A percentile compares a stretch with the other conserved stretches of the same genome.
Conservation (phyloP, 257 asterid genomes). For the Rubia yunnanensis region DNA sequence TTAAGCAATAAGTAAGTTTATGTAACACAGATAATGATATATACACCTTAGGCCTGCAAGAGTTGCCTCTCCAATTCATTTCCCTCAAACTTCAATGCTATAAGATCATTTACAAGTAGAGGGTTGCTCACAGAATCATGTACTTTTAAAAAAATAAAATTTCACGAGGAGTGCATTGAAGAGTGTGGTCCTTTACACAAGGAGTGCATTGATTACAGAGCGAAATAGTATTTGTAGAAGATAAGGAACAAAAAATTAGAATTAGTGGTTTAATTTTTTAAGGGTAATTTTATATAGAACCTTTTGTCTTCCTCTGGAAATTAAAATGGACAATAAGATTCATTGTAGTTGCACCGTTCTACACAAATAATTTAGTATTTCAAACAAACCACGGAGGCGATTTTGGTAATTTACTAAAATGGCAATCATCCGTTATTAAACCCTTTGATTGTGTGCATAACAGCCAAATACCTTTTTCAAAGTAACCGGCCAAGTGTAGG, state of each 20-base stretch:
- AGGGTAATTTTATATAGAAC: background rate
- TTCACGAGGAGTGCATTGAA: background rate
- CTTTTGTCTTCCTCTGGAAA: background rate
- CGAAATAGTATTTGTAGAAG: background rate
- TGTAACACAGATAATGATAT: background rate
- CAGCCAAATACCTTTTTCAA: background rate
- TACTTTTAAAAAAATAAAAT: background rate
- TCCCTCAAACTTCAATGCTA: background rate
- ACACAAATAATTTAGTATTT: background rate
- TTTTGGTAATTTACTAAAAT: background rate
- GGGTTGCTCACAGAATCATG: background rate
- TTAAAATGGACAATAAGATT: background rate
- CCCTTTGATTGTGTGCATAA: background rate
- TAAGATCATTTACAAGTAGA: background rate
- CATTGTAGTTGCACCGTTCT: background rate
- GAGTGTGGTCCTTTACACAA: background rate
- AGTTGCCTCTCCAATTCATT: background rate
- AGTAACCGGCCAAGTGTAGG: background rate
- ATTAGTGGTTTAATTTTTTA: background rate
- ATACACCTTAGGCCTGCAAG: background rate
- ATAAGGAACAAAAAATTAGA: background rate
- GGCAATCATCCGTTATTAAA: background rate
- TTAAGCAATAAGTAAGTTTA: background rate
- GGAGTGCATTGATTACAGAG: too few species aligned
- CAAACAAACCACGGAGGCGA: background rate